phyloP scores from a whole-genome alignment of 306 rosid genomes.

The Casuarina glauca region DNA sequence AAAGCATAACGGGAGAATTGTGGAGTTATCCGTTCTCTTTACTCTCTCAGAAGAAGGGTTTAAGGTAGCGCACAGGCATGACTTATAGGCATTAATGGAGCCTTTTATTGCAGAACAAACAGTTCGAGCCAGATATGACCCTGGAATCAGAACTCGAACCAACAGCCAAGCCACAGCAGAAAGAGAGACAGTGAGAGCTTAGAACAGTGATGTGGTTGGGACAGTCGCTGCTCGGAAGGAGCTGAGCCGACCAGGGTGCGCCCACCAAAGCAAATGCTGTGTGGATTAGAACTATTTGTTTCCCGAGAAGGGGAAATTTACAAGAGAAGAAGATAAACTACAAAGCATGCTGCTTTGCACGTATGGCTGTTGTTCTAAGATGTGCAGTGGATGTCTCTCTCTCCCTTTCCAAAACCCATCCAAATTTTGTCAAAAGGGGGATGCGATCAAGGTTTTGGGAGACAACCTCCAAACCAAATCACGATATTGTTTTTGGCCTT shows the following conservation, averaged over 20 bases:
- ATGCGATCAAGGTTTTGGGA: conserved; percentile 23
- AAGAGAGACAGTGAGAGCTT: background rate
- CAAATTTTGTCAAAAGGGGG: conserved; percentile 27
- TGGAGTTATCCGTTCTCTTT: background rate
- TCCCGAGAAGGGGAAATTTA: conserved; percentile 41
- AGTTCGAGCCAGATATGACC: background rate
- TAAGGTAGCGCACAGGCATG: background rate
- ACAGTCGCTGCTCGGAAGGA: conserved; percentile 33
- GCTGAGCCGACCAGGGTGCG: conserved; percentile 70
- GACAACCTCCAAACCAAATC: conserved; percentile 45
- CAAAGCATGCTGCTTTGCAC: background rate
- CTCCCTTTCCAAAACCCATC: background rate
- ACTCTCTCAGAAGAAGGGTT: background rate
- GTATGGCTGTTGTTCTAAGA: background rate
- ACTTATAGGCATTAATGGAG: background rate
- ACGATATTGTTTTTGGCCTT: conserved; percentile 37
- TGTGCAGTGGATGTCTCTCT: conserved; percentile 20
- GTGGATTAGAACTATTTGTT: conserved; percentile 50
- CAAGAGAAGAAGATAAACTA: conserved; percentile 17
- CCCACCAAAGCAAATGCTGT: conserved; percentile 73
- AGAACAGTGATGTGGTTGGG: conserved; percentile 27
- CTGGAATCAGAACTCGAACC: background rate
- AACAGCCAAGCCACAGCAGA: background rate
- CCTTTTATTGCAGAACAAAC: background rate
- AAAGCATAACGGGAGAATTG: background rate